A percentile compares a stretch with the other conserved stretches of the same genome.
phyloP scores from a whole-genome alignment of 2,329 filamentous ascomycete species.

The Xylaria sp. region DNA sequence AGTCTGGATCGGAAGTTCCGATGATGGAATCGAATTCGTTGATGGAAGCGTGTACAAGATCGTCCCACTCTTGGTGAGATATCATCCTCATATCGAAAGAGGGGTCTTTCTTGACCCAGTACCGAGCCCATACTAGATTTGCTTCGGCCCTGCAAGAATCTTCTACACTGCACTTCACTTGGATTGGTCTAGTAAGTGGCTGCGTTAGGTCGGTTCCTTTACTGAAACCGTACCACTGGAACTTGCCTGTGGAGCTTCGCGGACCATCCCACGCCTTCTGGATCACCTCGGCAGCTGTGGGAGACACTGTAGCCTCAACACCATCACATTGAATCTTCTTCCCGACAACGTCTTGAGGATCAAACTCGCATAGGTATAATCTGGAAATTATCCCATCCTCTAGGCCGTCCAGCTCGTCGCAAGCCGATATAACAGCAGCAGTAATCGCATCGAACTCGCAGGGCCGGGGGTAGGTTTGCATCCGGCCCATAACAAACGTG shows the following conservation, averaged over 20 bases:
- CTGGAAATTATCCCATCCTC: slow-evolving; percentile 19
- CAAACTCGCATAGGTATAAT: slow-evolving; percentile 12
- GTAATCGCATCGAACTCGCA: slow-evolving; percentile 17
- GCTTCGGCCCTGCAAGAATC: slow-evolving; percentile 1
- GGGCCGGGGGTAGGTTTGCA: slow-evolving; percentile 10
- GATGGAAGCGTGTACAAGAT: slow-evolving; percentile 2
- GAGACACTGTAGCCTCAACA: slow-evolving; percentile 10
- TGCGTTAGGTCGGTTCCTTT: slow-evolving; percentile 9
- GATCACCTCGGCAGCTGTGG: slow-evolving; percentile 15
- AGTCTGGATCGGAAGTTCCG: slow-evolving; percentile 17
- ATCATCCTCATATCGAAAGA: slow-evolving; percentile 13
- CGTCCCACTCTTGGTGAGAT: slow-evolving; percentile 9
- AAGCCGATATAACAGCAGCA: slow-evolving; percentile 7
- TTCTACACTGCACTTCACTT: background rate
- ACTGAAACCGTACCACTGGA: slow-evolving; percentile 15
- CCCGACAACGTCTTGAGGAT: slow-evolving; percentile 16
- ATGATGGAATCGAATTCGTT: slow-evolving; percentile 18
- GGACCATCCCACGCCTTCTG: slow-evolving; percentile 13
- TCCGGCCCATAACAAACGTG: slow-evolving; percentile 5
- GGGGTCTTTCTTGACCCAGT: slow-evolving; percentile 16
- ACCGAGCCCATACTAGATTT: slow-evolving; percentile 11
- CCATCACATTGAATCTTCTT: slow-evolving; percentile 11
- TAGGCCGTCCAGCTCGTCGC: slow-evolving; percentile 16
- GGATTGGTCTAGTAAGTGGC: slow-evolving; percentile 6
- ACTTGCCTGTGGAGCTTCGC: slow-evolving; percentile 11